A percentile compares a stretch with the other conserved stretches of the same genome.
phyloP scores from a whole-genome alignment of 1,284 basidiomycete species.

The Vanrija humicola region DNA sequence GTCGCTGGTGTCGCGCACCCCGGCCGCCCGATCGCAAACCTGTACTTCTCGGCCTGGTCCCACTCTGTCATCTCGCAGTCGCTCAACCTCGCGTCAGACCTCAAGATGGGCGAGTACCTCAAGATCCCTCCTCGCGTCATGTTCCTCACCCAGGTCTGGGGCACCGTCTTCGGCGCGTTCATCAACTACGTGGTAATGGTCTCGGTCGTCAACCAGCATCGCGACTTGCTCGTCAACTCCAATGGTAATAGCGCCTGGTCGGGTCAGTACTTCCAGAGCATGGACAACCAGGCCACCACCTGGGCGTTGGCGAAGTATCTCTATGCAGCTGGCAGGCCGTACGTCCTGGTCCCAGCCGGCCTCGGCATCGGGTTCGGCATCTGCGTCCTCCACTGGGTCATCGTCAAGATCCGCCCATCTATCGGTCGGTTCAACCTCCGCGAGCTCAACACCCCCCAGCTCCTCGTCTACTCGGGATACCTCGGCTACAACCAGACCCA shows the following conservation, averaged over 20 bases:
- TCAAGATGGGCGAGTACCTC: conserved; percentile 25
- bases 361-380: conserved; percentile 16
- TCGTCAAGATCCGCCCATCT: not conserved
- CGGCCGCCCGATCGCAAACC: conserved; percentile 23
- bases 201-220: conserved; percentile 24
- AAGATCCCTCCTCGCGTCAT: conserved; percentile 31
- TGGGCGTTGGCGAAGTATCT: conserved; percentile 24
- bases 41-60: conserved; percentile 27
- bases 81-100: conserved; percentile 17
- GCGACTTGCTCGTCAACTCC: conserved; percentile 18
- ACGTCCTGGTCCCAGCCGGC: conserved; percentile 18
- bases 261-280: conserved; percentile 12
- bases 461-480: conserved; percentile 16
- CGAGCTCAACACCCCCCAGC: conserved; percentile 18
- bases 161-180: conserved; percentile 29
- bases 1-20: conserved; percentile 20
- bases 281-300: conserved; percentile 17
- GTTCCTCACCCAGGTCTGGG: conserved; percentile 25
- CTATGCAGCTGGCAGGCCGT: conserved; percentile 2
- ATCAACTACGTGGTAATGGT: conserved; percentile 32
- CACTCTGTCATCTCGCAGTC: conserved; percentile 22
- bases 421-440: conserved; percentile 9
- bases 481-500: conserved; percentile 18
- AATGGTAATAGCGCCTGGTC: conserved; percentile 19
- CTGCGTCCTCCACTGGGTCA: conserved; percentile 13